Percentiles rank a stretch among this genome's conserved stretches.
Evolutionary conservation across 2,329 filamentous ascomycete species (phyloP).

Genomic region (Phyllosticta citriasiana): DNA sequence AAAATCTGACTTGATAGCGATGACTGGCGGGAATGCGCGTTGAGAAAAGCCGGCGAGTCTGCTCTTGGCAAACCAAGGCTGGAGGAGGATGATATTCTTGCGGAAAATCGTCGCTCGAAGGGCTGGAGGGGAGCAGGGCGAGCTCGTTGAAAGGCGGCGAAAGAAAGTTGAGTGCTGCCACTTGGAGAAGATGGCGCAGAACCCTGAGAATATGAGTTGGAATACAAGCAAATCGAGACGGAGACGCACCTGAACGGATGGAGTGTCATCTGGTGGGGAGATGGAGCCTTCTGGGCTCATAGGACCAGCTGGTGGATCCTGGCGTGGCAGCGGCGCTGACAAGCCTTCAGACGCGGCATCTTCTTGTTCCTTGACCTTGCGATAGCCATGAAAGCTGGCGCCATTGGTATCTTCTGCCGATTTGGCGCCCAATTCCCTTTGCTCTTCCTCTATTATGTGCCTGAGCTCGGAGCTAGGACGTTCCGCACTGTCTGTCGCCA

Average conservation of each 20-base stretch:
- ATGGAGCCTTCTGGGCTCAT: constrained; percentile 61
- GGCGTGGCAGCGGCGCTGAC: constrained; percentile 14
- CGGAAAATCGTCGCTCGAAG: constrained; percentile 91
- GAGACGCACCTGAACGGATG: constrained; percentile 61
- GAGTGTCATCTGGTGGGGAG: constrained; percentile 74
- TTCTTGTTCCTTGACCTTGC: constrained; percentile 16
- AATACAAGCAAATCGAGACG: too few relatives aligned
- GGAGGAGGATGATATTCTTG: constrained; percentile 61
- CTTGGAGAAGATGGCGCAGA: constrained; percentile 53
- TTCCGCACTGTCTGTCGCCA: neutral
- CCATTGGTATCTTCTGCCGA: constrained; percentile 14
- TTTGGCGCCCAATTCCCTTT: constrained; percentile 18
- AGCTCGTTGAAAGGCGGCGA: constrained; percentile 55
- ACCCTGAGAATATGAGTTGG: constrained; percentile 26
- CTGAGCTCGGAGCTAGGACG: constrained; percentile 9
- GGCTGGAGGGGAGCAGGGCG: constrained; percentile 80
- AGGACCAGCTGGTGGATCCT: constrained; percentile 15
- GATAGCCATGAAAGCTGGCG: constrained; percentile 23
- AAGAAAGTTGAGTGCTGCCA: constrained; percentile 62
- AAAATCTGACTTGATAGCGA: constrained; percentile 64
- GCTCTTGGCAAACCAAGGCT: constrained; percentile 51
- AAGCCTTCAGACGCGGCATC: constrained; percentile 14
- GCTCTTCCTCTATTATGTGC: constrained; percentile 14
- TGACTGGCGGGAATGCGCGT: constrained; percentile 68
- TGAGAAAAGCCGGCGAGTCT: constrained; percentile 66